A percentile compares a stretch with the other conserved stretches of the same genome.
phyloP scores from a whole-genome alignment of 139 green algal genomes.

The Gonium pectorale region DNA sequence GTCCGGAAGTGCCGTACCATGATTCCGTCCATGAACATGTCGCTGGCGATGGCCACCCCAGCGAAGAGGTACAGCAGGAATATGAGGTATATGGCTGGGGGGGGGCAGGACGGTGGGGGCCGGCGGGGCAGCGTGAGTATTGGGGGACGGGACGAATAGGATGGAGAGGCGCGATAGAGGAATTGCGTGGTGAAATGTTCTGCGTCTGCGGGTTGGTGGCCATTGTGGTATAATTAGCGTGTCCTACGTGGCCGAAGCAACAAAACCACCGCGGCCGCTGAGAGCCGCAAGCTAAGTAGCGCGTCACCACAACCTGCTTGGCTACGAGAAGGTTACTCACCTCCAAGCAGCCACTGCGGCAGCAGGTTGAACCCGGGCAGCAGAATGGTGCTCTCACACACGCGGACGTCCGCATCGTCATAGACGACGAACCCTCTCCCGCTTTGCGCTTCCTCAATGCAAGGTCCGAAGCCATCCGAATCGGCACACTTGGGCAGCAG shows the following conservation, averaged over 20 bases:
- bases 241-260: neutral
- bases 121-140: neutral
- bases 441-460: neutral
- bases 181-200: neutral
- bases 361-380: slow-evolving; percentile 27
- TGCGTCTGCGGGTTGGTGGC: neutral
- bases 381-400: neutral
- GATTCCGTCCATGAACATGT: slow-evolving; percentile 24
- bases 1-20: neutral
- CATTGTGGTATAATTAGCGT: too few species aligned
- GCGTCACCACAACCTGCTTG: neutral
- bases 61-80: slow-evolving; percentile 25
- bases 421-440: neutral
- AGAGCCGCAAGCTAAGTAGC: too few species aligned
- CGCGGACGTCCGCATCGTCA: neutral
- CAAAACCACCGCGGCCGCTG: too few species aligned
- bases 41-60: neutral
- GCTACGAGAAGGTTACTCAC: neutral
- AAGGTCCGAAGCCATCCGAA: neutral
- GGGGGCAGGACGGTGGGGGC: neutral
- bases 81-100: neutral
- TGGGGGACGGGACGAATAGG: neutral
- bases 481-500: neutral
- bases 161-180: neutral
- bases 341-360: neutral